Conservation (phyloP, 2,329 filamentous ascomycete species). For the Aspergillus sp. region DNA sequence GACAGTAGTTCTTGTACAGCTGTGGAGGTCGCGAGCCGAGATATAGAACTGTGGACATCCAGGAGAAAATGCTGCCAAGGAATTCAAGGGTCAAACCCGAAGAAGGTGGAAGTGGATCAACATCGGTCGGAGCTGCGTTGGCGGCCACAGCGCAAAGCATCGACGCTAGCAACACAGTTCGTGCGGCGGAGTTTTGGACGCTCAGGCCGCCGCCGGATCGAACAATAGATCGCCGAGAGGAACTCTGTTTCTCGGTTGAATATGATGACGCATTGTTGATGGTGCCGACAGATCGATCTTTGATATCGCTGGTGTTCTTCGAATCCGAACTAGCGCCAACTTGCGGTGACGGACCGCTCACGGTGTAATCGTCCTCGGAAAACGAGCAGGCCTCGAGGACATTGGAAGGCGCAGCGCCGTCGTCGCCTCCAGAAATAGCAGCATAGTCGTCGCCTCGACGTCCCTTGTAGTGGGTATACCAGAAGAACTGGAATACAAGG, state of each 20-base stretch:
- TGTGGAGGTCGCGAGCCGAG: slow-evolving; percentile 63
- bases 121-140: slow-evolving; percentile 40
- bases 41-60: slow-evolving; percentile 58
- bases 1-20: slow-evolving; percentile 64
- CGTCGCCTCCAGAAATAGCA: slow-evolving; percentile 26
- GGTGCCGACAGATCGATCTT: slow-evolving; percentile 21
- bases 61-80: slow-evolving; percentile 55
- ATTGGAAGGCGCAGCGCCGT: slow-evolving; percentile 27
- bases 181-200: slow-evolving; percentile 38
- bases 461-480: slow-evolving; percentile 61
- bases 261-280: slow-evolving; percentile 24
- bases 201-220: slow-evolving; percentile 27
- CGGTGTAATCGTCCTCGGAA: slow-evolving; percentile 30
- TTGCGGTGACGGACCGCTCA: slow-evolving; percentile 18
- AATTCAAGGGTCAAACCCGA: slow-evolving; percentile 40
- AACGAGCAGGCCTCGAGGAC: slow-evolving; percentile 40
- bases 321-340: slow-evolving; percentile 24
- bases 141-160: slow-evolving; percentile 46
- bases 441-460: slow-evolving; percentile 43
- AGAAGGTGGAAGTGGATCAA: slow-evolving; percentile 6
- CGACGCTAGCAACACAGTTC: slow-evolving; percentile 46
- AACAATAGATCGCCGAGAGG: slow-evolving; percentile 28
- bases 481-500: slow-evolving; percentile 63
- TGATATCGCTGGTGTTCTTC: slow-evolving; percentile 29
- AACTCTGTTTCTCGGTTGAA: slow-evolving; percentile 35